Evolutionary conservation across 2,329 filamentous ascomycete genomes (phyloP).

Genomic region (Pyricularia grisea): DNA sequence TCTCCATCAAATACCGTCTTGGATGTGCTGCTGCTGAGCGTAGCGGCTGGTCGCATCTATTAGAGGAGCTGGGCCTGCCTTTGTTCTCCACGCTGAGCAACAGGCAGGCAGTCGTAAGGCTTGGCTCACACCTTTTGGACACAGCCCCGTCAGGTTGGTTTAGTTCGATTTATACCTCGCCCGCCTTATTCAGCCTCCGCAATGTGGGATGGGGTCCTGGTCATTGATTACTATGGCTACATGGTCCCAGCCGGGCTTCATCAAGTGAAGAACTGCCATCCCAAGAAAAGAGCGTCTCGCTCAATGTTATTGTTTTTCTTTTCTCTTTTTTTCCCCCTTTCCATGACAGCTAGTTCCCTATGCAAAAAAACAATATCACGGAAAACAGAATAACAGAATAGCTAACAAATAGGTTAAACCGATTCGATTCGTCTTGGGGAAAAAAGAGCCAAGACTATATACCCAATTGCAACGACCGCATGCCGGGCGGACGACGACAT

Average conservation of each 20-base stretch:
- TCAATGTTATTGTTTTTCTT: not conserved
- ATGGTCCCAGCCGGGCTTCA: not conserved
- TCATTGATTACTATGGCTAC: conserved; percentile 3
- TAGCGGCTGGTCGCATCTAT: not conserved
- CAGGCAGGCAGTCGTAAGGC: not conserved
- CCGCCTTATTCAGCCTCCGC: conserved; percentile 5
- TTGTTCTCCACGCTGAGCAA: not conserved
- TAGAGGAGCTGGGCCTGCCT: not conserved
- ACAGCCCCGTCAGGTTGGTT: not conserved
- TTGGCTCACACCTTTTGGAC: not conserved
- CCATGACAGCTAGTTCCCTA: not conserved
- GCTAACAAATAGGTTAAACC: not conserved
- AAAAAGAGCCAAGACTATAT: not conserved
- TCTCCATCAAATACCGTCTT: not conserved
- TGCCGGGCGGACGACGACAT: conserved; percentile 3
- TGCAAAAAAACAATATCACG: not conserved
- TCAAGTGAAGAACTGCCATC: not conserved
- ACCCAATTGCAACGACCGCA: not conserved
- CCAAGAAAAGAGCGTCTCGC: not conserved
- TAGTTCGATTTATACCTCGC: not conserved
- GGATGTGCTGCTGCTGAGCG: not conserved
- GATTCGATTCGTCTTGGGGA: not conserved
- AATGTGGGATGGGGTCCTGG: not conserved
- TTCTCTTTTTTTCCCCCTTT: not conserved
- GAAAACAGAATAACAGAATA: not conserved